These are phyloP conservation scores for Hirsutella minnesotensis DNA, from an alignment of 2,329 filamentous ascomycete species.

Conservation along the genomic window DNA sequence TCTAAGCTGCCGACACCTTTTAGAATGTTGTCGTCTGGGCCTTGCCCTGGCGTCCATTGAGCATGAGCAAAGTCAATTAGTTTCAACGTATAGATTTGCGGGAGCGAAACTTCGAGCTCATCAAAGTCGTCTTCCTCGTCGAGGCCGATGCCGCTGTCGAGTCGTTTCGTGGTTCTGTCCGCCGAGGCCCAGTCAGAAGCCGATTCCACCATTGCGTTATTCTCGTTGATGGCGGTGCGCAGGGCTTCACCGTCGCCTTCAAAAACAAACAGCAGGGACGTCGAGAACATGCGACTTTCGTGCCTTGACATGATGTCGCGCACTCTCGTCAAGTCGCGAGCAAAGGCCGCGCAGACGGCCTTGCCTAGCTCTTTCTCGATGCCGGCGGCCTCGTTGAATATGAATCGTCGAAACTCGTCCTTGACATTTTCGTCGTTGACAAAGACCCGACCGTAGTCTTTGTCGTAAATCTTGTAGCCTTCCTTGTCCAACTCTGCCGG, in stretches of 20 bases:
- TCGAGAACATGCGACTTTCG: conserved; percentile 53
- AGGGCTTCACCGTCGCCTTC: conserved; percentile 50
- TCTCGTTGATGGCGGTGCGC: conserved; percentile 39
- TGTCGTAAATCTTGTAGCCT: conserved; percentile 48
- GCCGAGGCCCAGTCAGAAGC: conserved; percentile 23
- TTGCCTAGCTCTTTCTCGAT: conserved; percentile 46
- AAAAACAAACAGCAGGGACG: conserved; percentile 50
- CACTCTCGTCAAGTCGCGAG: conserved; percentile 38
- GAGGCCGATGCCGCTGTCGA: conserved; percentile 44
- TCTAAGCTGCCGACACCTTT: conserved; percentile 61
- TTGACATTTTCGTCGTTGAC: conserved; percentile 43
- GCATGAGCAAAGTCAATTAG: conserved; percentile 98
- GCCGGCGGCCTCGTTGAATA: conserved; percentile 47
- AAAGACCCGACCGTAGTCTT: conserved; percentile 44
- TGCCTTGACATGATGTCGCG: conserved; percentile 40
- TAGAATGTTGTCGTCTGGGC: conserved; percentile 76
- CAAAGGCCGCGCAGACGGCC: conserved; percentile 41
- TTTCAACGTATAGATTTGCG: conserved; percentile 66
- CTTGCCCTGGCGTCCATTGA: conserved; percentile 65
- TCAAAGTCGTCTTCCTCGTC: conserved; percentile 38
- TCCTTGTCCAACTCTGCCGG: conserved; percentile 38
- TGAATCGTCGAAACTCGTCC: conserved; percentile 41
- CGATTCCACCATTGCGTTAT: conserved; percentile 38
- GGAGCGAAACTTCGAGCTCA: conserved; percentile 31
- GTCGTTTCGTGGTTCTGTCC: conserved; percentile 28